phyloP scores from a whole-genome alignment of 2,329 filamentous ascomycete species.

The Apiospora sp. region DNA sequence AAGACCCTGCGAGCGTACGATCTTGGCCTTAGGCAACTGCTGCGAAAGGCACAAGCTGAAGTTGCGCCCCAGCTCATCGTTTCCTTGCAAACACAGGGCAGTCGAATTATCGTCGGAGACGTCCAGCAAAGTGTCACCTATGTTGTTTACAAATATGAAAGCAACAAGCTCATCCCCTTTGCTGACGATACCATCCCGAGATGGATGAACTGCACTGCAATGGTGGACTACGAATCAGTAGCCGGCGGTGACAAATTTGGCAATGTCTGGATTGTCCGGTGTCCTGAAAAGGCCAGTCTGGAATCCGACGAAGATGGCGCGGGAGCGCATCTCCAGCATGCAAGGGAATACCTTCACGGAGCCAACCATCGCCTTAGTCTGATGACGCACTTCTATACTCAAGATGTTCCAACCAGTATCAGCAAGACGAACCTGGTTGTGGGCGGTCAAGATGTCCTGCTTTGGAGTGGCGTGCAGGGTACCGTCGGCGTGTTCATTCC shows the following conservation, averaged over 20 bases:
- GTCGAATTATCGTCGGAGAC: slow-evolving; percentile 86
- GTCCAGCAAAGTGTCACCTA: slow-evolving; percentile 91
- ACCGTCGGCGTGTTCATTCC: slow-evolving; percentile 94
- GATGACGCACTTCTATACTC: slow-evolving; percentile 87
- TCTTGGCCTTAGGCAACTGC: slow-evolving; percentile 88
- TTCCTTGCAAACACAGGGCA: slow-evolving; percentile 87
- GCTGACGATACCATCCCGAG: slow-evolving; percentile 88
- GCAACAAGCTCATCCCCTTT: slow-evolving; percentile 93
- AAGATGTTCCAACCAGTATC: slow-evolving; percentile 91
- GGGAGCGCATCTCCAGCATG: slow-evolving; percentile 89
- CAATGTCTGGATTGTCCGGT: slow-evolving; percentile 92
- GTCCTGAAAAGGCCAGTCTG: slow-evolving; percentile 83
- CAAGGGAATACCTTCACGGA: slow-evolving; percentile 88
- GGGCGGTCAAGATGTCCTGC: slow-evolving; percentile 87
- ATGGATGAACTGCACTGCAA: slow-evolving; percentile 89
- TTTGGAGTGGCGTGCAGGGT: slow-evolving; percentile 95
- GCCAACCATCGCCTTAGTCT: slow-evolving; percentile 84
- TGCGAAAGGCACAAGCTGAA: slow-evolving; percentile 88
- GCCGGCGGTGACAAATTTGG: slow-evolving; percentile 98
- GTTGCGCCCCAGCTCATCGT: slow-evolving; percentile 85
- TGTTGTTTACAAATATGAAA: slow-evolving; percentile 90
- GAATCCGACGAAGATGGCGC: slow-evolving; percentile 93
- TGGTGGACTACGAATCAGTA: slow-evolving; percentile 97
- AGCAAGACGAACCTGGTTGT: slow-evolving; percentile 90
- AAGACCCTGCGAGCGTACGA: slow-evolving; percentile 88